Conservation (phyloP, 441 rosid species). For the Macaranga tanarius region DNA sequence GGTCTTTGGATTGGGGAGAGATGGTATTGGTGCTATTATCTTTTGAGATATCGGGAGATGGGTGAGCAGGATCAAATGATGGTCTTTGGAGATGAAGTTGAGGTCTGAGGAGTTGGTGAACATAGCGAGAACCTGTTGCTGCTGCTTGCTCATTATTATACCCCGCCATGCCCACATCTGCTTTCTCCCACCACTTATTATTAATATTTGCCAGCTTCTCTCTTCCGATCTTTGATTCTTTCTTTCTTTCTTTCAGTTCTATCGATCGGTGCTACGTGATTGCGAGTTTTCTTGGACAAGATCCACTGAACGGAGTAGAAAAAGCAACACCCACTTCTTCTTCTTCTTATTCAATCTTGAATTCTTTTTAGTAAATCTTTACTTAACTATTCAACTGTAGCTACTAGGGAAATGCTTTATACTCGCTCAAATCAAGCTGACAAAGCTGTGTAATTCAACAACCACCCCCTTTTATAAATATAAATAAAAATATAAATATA, state of each 20-base stretch:
- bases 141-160: constrained; percentile 37
- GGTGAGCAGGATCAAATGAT: constrained; percentile 23
- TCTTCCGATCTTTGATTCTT: constrained; percentile 8
- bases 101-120: constrained; percentile 52
- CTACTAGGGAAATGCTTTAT: no score
- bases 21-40: constrained; percentile 16
- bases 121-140: constrained; percentile 40
- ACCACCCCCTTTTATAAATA: neutral
- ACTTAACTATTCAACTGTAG: no score
- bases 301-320: neutral
- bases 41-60: constrained; percentile 40
- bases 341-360: no score
- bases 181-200: constrained; percentile 60
- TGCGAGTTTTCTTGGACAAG: no score
- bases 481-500: no score
- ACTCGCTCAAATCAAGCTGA: neutral
- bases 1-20: constrained; percentile 32
- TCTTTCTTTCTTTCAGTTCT: no score
- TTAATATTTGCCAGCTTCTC: constrained; percentile 37
- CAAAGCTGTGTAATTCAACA: neutral
- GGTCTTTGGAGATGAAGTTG: constrained; percentile 25
- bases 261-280: no score
- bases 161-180: constrained; percentile 55
- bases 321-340: no score
- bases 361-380: neutral